Base-by-base conservation (phyloP, 2,329 filamentous ascomycete genomes). In the Pseudogymnoascus sp. region DNA sequence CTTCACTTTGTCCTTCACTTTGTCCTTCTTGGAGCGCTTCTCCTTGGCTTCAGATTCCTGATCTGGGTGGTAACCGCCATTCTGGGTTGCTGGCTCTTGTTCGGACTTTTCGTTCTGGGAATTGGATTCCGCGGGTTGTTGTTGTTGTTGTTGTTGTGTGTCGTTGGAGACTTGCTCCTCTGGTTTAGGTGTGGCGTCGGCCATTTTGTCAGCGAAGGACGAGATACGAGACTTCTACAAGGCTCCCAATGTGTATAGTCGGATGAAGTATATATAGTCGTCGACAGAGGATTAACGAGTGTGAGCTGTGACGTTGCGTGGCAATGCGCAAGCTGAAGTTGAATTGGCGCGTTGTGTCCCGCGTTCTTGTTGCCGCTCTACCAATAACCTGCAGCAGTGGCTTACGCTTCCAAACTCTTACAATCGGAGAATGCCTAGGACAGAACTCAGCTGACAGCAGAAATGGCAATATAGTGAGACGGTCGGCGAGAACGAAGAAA, bases 1-100 rank as follows among this genome's bases (percentile, higher is more conserved):
- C 62, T 71, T 71, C 12, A 68, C 66, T 30, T 73, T 72, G 12
- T 71, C 69, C 62, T 71, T 71, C 12, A 68, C 66, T 30, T 60
- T 61, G 12, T 23, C 60, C 11, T 33, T 62, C 19, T 33, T 41
- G 5, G 60, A 33, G 14, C 52, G 59, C 23, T 63, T 39, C 35
- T 41, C 60, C n/a, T 11, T 55, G 38, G 38, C 60, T 35, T 52
- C 60, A 11, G 49, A 61, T 22, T 36, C 39, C 12, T 49, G 30
- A 5, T 42, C 22, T 35, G 60, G 30, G 28, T 52, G 41, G 14
- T 9, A 33, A 14, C 35, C 30, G n/a, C 35, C 59, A 30, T 42
- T 52, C 11, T 61, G 23, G 5, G 38, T 25, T 55, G 3, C 28
- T 14, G 23, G 39, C 38, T 28, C 8, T 12, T 55, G 60, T 11